Evolutionary conservation across 768 basidiomycete species (phyloP).

Genomic region (Boletus bicolor): DNA sequence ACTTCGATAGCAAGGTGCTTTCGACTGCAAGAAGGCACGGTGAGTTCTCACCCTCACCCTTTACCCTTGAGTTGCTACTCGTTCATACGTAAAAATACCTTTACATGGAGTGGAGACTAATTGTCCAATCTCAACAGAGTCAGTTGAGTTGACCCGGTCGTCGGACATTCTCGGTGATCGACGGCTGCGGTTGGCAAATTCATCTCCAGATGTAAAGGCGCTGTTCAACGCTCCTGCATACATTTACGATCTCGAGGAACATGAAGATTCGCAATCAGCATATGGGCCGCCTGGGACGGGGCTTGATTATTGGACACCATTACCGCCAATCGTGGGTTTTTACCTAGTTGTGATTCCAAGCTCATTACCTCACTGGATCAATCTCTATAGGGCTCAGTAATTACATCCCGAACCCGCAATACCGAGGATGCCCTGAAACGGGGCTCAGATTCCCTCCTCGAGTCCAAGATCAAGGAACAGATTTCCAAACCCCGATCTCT

Average conservation of each 20-base stretch:
- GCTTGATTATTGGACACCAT: slow-evolving; percentile 73
- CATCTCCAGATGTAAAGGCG: slow-evolving; percentile 93
- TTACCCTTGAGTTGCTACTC: slow-evolving; percentile 29
- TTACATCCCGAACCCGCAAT: slow-evolving; percentile 64
- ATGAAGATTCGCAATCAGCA: slow-evolving; percentile 58
- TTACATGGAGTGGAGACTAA: slow-evolving; percentile 8
- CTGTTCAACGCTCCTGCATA: slow-evolving; percentile 86
- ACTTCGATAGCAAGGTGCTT: slow-evolving; percentile 93
- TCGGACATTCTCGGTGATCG: slow-evolving; percentile 66
- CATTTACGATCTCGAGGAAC: slow-evolving; percentile 76
- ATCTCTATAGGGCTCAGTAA: slow-evolving; percentile 56
- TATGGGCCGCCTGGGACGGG: slow-evolving; percentile 51
- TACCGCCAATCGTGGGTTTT: slow-evolving; percentile 67
- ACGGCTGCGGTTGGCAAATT: slow-evolving; percentile 77
- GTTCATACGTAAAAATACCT: slow-evolving; percentile 8
- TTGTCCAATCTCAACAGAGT: slow-evolving; percentile 45
- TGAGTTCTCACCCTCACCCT: slow-evolving; percentile 19
- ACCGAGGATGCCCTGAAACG: slow-evolving; percentile 76
- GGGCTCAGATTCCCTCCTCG: slow-evolving; percentile 79
- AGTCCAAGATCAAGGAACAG: slow-evolving; percentile 81
- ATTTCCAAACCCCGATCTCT: slow-evolving; percentile 73
- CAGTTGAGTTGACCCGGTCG: slow-evolving; percentile 66
- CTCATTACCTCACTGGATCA: slow-evolving; percentile 20
- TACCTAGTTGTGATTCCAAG: slow-evolving; percentile 1
- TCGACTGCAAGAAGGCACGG: slow-evolving; percentile 73